Evolutionary conservation across 2,329 filamentous ascomycete species (phyloP).

Genomic region (Coniella lustricola): DNA sequence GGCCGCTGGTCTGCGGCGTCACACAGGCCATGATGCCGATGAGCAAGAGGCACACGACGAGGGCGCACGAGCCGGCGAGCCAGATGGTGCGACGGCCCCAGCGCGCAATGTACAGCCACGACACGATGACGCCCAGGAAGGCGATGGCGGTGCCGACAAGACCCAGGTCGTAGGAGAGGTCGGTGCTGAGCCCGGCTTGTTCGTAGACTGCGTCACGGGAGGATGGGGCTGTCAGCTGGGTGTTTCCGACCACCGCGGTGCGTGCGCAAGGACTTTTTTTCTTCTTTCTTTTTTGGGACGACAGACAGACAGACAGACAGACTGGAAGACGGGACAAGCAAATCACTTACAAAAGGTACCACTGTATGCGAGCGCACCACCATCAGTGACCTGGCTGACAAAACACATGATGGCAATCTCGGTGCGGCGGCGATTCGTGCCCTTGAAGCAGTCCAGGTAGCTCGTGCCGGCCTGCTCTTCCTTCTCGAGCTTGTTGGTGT

Average conservation of each 20-base stretch:
- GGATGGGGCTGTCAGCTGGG: no score
- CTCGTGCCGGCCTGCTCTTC: slow-evolving; percentile 30
- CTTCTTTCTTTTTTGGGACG: no score
- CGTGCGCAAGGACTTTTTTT: no score
- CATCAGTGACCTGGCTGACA: slow-evolving; percentile 35
- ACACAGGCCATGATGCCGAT: slow-evolving; percentile 35
- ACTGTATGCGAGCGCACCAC: slow-evolving; percentile 33
- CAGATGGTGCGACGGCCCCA: slow-evolving; percentile 38
- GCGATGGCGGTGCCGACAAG: slow-evolving; percentile 36
- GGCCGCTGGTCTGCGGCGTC: slow-evolving; percentile 26
- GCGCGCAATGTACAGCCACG: slow-evolving; percentile 35
- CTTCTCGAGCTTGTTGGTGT: slow-evolving; percentile 40
- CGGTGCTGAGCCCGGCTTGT: slow-evolving; percentile 33
- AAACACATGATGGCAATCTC: slow-evolving; percentile 37
- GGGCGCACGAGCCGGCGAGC: slow-evolving; percentile 31
- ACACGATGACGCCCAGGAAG: slow-evolving; percentile 35
- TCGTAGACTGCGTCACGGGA: slow-evolving; percentile 28
- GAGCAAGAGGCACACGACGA: slow-evolving; percentile 33
- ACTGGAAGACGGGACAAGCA: background rate
- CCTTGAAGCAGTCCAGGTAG: slow-evolving; percentile 41
- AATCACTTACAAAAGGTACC: slow-evolving; percentile 30
- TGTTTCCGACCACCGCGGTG: no score
- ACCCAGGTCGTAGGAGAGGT: slow-evolving; percentile 33
- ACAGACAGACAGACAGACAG: no score
- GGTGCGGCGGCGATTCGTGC: slow-evolving; percentile 38